phyloP scores from a whole-genome alignment of 2,329 filamentous ascomycete genomes.

The Colletotrichum liriopes region DNA sequence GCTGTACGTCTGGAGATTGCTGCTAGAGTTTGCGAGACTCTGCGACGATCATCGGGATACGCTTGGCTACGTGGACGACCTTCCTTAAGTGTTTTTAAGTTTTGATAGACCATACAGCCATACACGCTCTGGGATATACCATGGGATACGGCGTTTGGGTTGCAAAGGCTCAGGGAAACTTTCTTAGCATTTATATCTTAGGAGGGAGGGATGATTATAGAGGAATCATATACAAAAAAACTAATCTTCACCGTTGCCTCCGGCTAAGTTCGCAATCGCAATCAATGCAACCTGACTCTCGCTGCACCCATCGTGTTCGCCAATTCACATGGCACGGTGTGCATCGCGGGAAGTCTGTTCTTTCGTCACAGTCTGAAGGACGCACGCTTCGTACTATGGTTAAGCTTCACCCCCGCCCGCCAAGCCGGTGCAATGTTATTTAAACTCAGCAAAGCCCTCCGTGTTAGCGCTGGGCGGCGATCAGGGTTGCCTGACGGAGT shows the following conservation, averaged over 20 bases:
- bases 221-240: not conserved
- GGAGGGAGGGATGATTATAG: not conserved
- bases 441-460: not conserved
- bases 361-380: not conserved
- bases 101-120: not conserved
- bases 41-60: conserved; percentile 61
- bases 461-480: not conserved
- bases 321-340: not conserved
- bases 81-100: conserved; percentile 45
- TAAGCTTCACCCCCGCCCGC: not conserved
- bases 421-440: not conserved
- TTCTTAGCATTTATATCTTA: not conserved
- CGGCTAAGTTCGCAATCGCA: not conserved
- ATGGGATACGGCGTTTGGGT: conserved; percentile 3
- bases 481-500: not conserved
- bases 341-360: not conserved
- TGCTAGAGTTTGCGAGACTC: conserved; percentile 71
- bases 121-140: conserved; percentile 13
- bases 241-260: not conserved
- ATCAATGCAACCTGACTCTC: not conserved
- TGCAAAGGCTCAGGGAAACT: not conserved
- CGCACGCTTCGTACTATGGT: not conserved
- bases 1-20: conserved; percentile 75
- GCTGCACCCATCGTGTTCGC: not conserved
- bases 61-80: conserved; percentile 62